These are phyloP conservation scores for Hevea brasiliensis DNA, from an alignment of 345 rosid genomes.

Conservation along the genomic window DNA sequence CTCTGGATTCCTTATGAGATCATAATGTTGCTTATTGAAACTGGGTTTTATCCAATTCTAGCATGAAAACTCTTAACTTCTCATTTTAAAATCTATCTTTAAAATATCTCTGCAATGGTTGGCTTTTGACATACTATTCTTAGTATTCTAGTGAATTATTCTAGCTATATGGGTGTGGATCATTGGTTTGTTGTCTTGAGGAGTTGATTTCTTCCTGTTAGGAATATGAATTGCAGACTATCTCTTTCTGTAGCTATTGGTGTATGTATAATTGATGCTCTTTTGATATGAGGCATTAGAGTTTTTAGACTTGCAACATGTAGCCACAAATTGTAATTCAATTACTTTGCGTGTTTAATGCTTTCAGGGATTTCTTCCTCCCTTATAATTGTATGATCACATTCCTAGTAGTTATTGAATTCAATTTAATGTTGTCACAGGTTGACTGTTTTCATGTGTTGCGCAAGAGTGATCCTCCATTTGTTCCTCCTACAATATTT, in stretches of 20 bases:
- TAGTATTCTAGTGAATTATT: neutral
- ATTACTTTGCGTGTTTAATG: neutral
- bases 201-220: constrained; percentile 1
- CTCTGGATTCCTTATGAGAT: neutral
- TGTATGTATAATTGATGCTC: neutral
- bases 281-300: neutral
- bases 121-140: neutral
- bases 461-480: constrained; percentile 94
- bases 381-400: neutral
- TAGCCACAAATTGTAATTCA: neutral
- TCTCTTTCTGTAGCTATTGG: neutral
- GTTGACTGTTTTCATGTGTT: constrained; percentile 98
- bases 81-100: neutral
- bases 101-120: neutral
- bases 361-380: neutral
- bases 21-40: neutral
- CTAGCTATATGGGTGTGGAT: neutral
- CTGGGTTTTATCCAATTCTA: neutral
- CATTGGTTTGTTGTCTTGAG: neutral
- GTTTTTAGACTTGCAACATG: neutral
- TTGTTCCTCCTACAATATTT: constrained; percentile 71
- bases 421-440: constrained; percentile 39
- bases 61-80: neutral
- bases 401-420: neutral
- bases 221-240: neutral